Evolutionary conservation across 305 asterid genomes (phyloP), one percentile per base, ranked within the genome.

Genomic region (Rubia tinctorum): DNA sequence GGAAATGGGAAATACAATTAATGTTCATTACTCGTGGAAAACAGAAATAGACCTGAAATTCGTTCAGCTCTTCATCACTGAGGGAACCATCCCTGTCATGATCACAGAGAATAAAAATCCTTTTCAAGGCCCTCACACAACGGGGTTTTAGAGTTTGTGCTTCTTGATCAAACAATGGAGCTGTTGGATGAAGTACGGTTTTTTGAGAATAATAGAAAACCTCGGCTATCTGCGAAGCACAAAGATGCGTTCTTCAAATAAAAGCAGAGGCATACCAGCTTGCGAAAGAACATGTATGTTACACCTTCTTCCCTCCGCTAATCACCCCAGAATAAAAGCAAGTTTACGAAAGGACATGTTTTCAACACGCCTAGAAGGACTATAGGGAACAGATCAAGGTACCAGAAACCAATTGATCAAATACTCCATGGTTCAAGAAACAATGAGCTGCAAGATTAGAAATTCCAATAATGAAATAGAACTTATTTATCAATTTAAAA

Each of bases 181-280:
- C 97, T 53, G 99, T 95, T 30, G 99, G 99, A 85, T 95, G 97
- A 79, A 95, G 97, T 83, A 95, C 99, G 6, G 99, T 96, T 68
- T 95, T 95, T 82, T 93, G 97, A 18, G 98, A 98, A 80, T 91
- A 95, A 78, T 85, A 89, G 81, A 95, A 95, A 43, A 93, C 98
- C 83, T 95, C 99, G 17, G 91, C 87, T 76, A 95, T 84, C 99
- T 95, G 91, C 75, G 76, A 75, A 69, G 68, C 42, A 56, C 45
- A 71, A 39, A 8, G 6, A 55, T 55, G 53, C 71, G 43, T 9
- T 43, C 27, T 51, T 5, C 56, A 37, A 61, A 18, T 20, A 58
- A n/a, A n/a, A n/a, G n/a, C n/a, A n/a, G n/a, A n/a, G n/a, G n/a
- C n/a, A n/a, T n/a, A n/a, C n/a, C n/a, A n/a, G n/a, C n/a, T n/a